Base-by-base conservation (phyloP, 1,284 basidiomycete species). In the Phylloboletellus chloephorus region DNA sequence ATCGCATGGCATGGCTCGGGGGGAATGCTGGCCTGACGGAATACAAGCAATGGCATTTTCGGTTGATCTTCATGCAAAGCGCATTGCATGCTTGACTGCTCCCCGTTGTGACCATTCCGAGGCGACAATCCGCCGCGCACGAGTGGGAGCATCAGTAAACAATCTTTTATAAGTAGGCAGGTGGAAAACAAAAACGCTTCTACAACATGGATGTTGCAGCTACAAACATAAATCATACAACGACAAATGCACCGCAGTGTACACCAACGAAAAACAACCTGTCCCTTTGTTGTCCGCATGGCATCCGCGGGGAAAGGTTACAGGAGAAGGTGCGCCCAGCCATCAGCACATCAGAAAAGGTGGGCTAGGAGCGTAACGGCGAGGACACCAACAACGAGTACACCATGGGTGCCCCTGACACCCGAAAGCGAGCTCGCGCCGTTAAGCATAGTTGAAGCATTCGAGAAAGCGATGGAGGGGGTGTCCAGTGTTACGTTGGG, bases 391-490 rank as follows among this genome's bases (percentile, higher is more conserved):
- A 46, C 43, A 5, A 47, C 32, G 13, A 54, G 23, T 20, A 43
- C n/a, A 7, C 41, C 41, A 11, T 52, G 50, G n/a, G 47, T 26
- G 30, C 48, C 32, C 21, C 39, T 43, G 45, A 31, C n/a, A 20
- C 33, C 32, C 1, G 48, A 23, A 16, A 44, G 31, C 21, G 48
- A 19, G 19, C 16, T 34, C 12, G 67, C 68, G 12, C 64, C 63
- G 47, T 72, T 76, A 7, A 73, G 50, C 37, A 71, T 26, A 1
- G 73, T 78, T 2, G 74, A 71, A 32, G 64, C 56, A 50, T 82
- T 82, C 46, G 75, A 74, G 58, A 75, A 74, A 0, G 63, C 51
- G 45, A 84, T 65, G 15, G 61, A 57, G 0, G 81, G 80, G 0
- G 68, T 72, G 44, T 72, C 54, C 20, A 69, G 52, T 5, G 76